Percentiles rank a stretch among this genome's conserved stretches.
These are phyloP conservation scores for Metschnikowia continentalis DNA, from an alignment of 805 yeast genomes.

Conservation along the genomic window DNA sequence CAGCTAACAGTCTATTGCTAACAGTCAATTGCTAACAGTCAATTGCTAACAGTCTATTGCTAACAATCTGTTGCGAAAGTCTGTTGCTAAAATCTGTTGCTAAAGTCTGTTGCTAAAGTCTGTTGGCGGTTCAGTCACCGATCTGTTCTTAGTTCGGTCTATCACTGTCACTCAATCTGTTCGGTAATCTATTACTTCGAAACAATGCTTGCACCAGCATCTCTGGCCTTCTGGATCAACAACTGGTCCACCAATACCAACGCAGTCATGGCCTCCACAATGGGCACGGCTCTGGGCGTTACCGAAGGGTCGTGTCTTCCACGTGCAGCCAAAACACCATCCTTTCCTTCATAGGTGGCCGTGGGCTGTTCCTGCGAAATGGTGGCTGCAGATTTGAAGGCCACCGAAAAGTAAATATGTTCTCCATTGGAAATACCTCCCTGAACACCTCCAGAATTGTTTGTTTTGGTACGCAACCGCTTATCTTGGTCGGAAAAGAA, in stretches of 20 bases:
- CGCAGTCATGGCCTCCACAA: slow-evolving; percentile 98
- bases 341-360: slow-evolving; percentile 80
- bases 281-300: slow-evolving; percentile 97
- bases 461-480: slow-evolving; percentile 78
- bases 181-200: not conserved
- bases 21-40: no score
- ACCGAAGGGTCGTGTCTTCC: slow-evolving; percentile 99
- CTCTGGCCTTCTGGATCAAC: slow-evolving; percentile 83
- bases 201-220: slow-evolving; percentile 21
- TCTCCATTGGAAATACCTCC: slow-evolving; percentile 98
- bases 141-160: no score
- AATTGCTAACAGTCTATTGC: no score
- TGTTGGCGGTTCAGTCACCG: no score
- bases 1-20: no score
- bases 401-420: slow-evolving; percentile 87
- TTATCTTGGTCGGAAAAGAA: slow-evolving; percentile 54
- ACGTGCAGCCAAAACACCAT: slow-evolving; percentile 86
- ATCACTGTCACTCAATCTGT: no score
- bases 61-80: no score
- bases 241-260: slow-evolving; percentile 83
- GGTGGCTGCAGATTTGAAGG: slow-evolving; percentile 98
- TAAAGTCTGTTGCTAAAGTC: no score
- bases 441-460: slow-evolving; percentile 95
- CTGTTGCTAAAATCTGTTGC: no score
- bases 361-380: slow-evolving; percentile 91